Conservation (phyloP, 2,329 filamentous ascomycete genomes). For the Salinomyces thailandicus region DNA sequence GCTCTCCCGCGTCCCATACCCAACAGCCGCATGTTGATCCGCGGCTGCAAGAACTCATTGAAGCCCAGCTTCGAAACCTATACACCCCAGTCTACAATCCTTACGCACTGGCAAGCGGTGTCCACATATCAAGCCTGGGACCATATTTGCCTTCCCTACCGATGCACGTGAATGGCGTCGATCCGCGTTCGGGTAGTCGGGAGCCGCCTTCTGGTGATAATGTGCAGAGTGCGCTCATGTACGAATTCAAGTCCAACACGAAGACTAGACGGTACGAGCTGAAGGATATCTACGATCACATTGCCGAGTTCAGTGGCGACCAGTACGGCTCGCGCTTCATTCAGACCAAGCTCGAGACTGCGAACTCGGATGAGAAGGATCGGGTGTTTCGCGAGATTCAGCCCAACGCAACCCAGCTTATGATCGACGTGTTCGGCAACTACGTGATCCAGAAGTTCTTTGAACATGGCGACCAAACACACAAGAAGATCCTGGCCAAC, state of each 20-base stretch:
- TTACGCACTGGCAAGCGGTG: slow-evolving; percentile 27
- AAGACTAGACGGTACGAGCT: slow-evolving; percentile 71
- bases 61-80: slow-evolving; percentile 25
- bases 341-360: slow-evolving; percentile 79
- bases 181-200: slow-evolving; percentile 35
- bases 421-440: slow-evolving; percentile 96
- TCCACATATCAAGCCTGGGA: slow-evolving; percentile 24
- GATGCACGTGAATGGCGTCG: slow-evolving; percentile 27
- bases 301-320: slow-evolving; percentile 92
- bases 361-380: slow-evolving; percentile 93
- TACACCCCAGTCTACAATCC: slow-evolving; percentile 25
- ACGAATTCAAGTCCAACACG: slow-evolving; percentile 66
- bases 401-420: slow-evolving; percentile 72
- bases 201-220: slow-evolving; percentile 51
- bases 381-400: slow-evolving; percentile 80
- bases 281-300: slow-evolving; percentile 75
- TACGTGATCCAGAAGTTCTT: slow-evolving; percentile 98
- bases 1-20: slow-evolving; percentile 3
- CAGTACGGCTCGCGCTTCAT: slow-evolving; percentile 94
- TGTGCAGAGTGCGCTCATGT: slow-evolving; percentile 60
- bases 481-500: slow-evolving; percentile 77
- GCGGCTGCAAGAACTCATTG: slow-evolving; percentile 27
- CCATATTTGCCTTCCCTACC: slow-evolving; percentile 27
- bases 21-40: slow-evolving; percentile 27
- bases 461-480: slow-evolving; percentile 84